Percentiles rank a stretch among this genome's conserved stretches.
Evolutionary conservation across 345 rosid genomes (phyloP).

Genomic region (Populus alba): DNA sequence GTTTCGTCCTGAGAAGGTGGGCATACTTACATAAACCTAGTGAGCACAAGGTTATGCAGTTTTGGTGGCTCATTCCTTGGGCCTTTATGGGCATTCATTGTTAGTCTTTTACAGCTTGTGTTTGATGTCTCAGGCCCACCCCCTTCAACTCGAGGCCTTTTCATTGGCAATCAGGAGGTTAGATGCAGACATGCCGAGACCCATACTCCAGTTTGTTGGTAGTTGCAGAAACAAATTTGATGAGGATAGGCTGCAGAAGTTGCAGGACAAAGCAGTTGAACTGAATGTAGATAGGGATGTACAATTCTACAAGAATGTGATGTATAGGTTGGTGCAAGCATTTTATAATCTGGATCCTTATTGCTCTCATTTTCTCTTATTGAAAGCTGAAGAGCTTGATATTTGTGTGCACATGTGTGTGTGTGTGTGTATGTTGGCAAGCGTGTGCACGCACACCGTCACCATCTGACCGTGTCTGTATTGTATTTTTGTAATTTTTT

Average conservation of each 20-base stretch:
- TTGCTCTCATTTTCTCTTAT: background rate
- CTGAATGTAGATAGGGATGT: conserved; percentile 59
- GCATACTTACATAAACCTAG: conserved; percentile 38
- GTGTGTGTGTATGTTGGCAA: background rate
- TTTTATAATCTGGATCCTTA: background rate
- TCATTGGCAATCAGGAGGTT: conserved; percentile 53
- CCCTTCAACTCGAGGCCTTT: conserved; percentile 91
- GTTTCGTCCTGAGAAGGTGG: conserved; percentile 99
- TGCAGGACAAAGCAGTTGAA: conserved; percentile 68
- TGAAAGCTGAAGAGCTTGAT: background rate
- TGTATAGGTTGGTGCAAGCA: conserved; percentile 57
- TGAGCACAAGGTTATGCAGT: conserved; percentile 29
- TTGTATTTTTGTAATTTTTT: background rate
- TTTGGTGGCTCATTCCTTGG: conserved; percentile 29
- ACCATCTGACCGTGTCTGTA: no score
- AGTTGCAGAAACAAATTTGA: conserved; percentile 86
- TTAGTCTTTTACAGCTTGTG: conserved; percentile 21
- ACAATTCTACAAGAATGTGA: conserved; percentile 66
- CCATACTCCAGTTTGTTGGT: conserved; percentile 88
- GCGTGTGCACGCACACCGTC: background rate
- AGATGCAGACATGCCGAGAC: conserved; percentile 51
- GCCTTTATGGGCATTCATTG: conserved; percentile 7
- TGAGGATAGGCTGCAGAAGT: conserved; percentile 70
- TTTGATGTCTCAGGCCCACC: conserved; percentile 68
- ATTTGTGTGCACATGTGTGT: background rate